Base-by-base conservation (phyloP, 2,329 filamentous ascomycete species). In the Colletotrichum sublineola region DNA sequence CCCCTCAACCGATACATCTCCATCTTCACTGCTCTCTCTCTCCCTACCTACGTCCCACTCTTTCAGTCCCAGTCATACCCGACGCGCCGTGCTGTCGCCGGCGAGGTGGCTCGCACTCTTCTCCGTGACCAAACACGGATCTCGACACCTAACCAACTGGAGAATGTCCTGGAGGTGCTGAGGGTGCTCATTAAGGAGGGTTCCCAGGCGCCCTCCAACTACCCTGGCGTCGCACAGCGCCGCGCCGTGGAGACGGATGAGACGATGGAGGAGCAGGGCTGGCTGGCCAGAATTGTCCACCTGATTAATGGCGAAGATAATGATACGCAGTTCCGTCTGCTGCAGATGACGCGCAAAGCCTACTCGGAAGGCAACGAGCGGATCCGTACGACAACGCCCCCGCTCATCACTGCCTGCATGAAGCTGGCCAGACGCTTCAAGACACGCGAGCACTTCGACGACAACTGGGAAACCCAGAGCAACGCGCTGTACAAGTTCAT, bases 261-360 rank as follows among this genome's bases (percentile, higher is more conserved):
- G 84, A 98, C 96, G 0, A 91, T 98, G 78, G 96, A 99, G 82
- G 96, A 99, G 83, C 96, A 99, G 85, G 96, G 96, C 63, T 98
- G 95, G 95, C 87, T 99, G 66, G 96, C 96, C 46, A 90, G 96
- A 77, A 92, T 99, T 79, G 91, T 98, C 24, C 96, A 99, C 83
- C 86, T 98, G 68, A 90, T 99, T 64, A 88, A 94, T 69, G 93
- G 91, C 56, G 87, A 94, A 46, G 90, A 97, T 79, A 98, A 98
- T 78, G 94, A 97, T 77, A 97, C 93, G 0, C 96, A 99, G 80
- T 96, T 97, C 84, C 94, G 94, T 84, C 90, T 99, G 57, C 88
- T 99, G 40, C 96, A 98, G 85, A 91, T 94, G 80, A 91, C 93
- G 2, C 91, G 93, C 73, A 97, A 96, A 79, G 93, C 95, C 0